Percentiles rank a stretch among this genome's conserved stretches.
These are phyloP conservation scores for Falciphora oryzae DNA, from an alignment of 2,329 filamentous ascomycete species.

Conservation along the genomic window DNA sequence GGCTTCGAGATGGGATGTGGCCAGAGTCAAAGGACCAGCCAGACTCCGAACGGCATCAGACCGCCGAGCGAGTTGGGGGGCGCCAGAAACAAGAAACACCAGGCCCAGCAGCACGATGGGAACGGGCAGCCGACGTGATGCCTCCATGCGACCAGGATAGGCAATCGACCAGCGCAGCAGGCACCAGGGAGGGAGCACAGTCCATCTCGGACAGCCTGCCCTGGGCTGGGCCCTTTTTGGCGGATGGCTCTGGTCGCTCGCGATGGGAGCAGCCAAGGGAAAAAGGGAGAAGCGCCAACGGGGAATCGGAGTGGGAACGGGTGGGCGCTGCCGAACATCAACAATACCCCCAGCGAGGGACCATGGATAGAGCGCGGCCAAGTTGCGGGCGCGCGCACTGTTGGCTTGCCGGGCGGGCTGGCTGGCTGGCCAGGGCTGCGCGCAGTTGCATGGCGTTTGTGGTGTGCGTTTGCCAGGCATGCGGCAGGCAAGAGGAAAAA, in stretches of 20 bases:
- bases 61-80: background rate
- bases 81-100: conserved; percentile 25
- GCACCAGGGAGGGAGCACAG: background rate
- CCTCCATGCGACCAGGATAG: background rate
- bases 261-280: no score
- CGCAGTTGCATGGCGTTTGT: background rate
- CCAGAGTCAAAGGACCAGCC: conserved; percentile 1
- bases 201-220: background rate
- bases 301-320: background rate
- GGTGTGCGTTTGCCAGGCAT: background rate
- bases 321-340: no score
- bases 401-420: background rate
- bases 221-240: background rate
- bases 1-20: conserved; percentile 13
- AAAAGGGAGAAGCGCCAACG: background rate
- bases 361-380: background rate
- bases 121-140: background rate
- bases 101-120: conserved; percentile 29
- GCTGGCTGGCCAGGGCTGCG: background rate
- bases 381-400: background rate
- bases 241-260: background rate
- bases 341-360: no score
- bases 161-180: background rate
- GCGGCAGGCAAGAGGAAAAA: background rate
- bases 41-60: background rate